Base-by-base conservation (phyloP, 306 rosid species). In the Amphicarpaea edgeworthii region DNA sequence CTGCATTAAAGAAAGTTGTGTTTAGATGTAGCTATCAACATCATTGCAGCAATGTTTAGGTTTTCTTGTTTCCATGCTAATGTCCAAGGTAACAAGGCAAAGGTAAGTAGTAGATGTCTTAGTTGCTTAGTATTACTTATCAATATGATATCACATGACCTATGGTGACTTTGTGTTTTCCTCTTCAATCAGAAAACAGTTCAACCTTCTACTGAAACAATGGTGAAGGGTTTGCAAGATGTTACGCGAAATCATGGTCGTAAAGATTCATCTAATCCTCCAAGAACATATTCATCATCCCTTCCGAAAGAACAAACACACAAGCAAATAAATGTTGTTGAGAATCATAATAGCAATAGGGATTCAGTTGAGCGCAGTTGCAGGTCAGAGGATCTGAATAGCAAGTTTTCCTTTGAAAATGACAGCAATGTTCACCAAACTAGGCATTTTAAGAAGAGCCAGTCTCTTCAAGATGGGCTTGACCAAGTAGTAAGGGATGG, bases 41-140 rank as follows among this genome's bases (percentile, higher is more conserved):
- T 62, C 81, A 23, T 78, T 46, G 72, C 82, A 75, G 58, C 75
- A 72, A 94, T 90, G 96, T 83, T 90, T 81, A 86, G 84, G 68
- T 94, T 92, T 81, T 88, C 92, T 24, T 92, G 97, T 88, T 94
- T 94, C 90, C 80, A 86, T 41, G 76, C 88, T 76, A 77, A 82
- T 72, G 46, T 51, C 64, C 90, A 77, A 45, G 30, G 45, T 82
- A 84, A 86, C 83, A 92, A 85, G 82, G 60, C 88, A 70, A 92
- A 90, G 98, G 97, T 94, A 79, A 86, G 86, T 55, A 32, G 45
- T 76, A 61, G 70, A 70, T 75, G 70, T 23, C 14, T 47, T 53
- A 20, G 53, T 7, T 24, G 63, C 53, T 72, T 34, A 5, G 53
- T 81, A 12, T 71, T 54, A 62, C 63, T 64, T 46, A 59, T 55